Evolutionary conservation across 345 rosid genomes (phyloP), one percentile per base, ranked within the genome.

Genomic region (Raphanus sativus): DNA sequence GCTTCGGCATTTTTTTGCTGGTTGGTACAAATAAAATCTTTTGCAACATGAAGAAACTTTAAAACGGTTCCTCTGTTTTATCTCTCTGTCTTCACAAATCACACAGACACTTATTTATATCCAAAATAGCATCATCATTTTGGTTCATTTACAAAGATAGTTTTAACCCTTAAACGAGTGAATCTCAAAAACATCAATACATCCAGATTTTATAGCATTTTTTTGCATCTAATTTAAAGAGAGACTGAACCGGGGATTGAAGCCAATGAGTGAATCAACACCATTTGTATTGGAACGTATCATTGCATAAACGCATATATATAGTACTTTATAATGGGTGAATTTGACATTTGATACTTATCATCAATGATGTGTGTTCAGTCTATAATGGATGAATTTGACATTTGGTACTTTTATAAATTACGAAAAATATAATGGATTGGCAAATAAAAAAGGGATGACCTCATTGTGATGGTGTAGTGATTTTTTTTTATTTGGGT

Each of bases 1-100:
- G 83, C 83, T 92, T 84, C 81, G 98, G 62, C 88, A 92, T 77
- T 70, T 92, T 48, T 94, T 95, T n/a, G 81, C 98, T 2, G 98
- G 98, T 15, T 92, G 99, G 97, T 95, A 95, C 85, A 92, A 95
- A 72, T 91, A 82, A 86, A 38, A 36, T 61, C 29, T 21, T 28
- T 28, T 28, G 29, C 29, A 28, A 3, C 29, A 32, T 28, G 3
- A 28, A 28, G 29, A 28, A 28, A 0, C 29, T 28, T 28, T 28
- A 34, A 2, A 28, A 28, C 29, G 29, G 29, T 28, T 28, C 29
- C 29, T 28, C 29, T 28, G 29, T 28, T 28, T 28, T 2, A 28
- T 28, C 29, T 28, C 29, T 28, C 29, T 28, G 29, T 3, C 29
- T 28, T 28, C 29, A 28, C 29, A 28, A 28, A 28, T 28, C 29